Percentiles rank a stretch among this genome's conserved stretches.
Evolutionary conservation across 1,284 basidiomycete species (phyloP).

Genomic region (Cryptococcus jaspeensis): DNA sequence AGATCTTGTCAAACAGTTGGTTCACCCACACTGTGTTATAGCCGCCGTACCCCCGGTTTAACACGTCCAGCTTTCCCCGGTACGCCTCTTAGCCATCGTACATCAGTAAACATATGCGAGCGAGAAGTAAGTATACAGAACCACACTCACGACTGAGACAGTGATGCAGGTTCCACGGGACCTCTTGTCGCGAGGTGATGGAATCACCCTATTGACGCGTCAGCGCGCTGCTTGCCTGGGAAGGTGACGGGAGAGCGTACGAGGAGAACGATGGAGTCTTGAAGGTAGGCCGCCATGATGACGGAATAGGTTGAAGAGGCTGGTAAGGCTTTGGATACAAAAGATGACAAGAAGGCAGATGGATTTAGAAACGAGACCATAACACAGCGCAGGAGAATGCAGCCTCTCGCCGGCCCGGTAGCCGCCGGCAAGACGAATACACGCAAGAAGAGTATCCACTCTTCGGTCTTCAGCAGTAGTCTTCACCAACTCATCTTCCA

Average conservation of each 20-base stretch:
- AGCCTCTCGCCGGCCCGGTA: neutral
- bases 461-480: no score
- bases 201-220: conserved; percentile 7
- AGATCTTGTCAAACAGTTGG: conserved; percentile 28
- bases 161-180: conserved; percentile 9
- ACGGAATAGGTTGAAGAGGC: no score
- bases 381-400: neutral
- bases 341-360: no score
- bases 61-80: conserved; percentile 33
- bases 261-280: conserved; percentile 14
- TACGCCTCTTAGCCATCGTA: conserved; percentile 25
- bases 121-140: neutral
- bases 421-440: no score
- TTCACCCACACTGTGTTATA: conserved; percentile 20
- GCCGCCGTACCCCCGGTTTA: conserved; percentile 41
- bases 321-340: no score
- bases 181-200: conserved; percentile 13
- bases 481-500: no score
- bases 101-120: neutral
- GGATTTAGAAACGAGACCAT: no score
- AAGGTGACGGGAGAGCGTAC: neutral
- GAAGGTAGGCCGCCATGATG: conserved; percentile 10
- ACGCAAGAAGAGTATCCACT: no score
- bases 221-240: neutral
- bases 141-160: conserved; percentile 4